Conservation (phyloP, 2,329 filamentous ascomycete genomes). For the Aspergillus floridensis region DNA sequence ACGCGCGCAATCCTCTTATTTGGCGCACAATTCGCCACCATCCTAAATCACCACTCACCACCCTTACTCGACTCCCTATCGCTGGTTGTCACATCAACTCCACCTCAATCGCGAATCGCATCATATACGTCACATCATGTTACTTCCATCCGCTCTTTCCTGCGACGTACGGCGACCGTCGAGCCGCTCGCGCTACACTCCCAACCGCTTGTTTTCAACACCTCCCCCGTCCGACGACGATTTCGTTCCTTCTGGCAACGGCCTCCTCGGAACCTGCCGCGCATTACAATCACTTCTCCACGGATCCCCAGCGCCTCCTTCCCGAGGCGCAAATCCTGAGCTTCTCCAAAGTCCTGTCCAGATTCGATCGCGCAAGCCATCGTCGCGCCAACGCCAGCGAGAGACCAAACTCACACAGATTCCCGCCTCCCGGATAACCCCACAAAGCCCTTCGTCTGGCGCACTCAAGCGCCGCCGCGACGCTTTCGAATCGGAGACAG, state of each 20-base stretch:
- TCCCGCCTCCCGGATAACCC: constrained; percentile 19
- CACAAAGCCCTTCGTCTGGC: constrained; percentile 31
- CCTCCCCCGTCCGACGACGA: constrained; percentile 37
- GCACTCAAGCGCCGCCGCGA: constrained; percentile 42
- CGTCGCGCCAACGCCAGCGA: background rate
- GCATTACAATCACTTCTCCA: constrained; percentile 43
- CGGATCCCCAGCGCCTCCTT: constrained; percentile 39
- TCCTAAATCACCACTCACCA: constrained; percentile 6
- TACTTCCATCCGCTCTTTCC: constrained; percentile 47
- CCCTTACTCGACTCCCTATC: constrained; percentile 10
- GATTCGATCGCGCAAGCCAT: constrained; percentile 30
- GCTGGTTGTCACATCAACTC: constrained; percentile 2
- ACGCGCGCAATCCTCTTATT: constrained; percentile 19
- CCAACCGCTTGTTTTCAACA: constrained; percentile 38
- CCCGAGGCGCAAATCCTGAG: constrained; percentile 33
- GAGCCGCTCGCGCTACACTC: constrained; percentile 33
- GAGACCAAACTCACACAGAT: constrained; percentile 21
- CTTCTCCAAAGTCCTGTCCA: constrained; percentile 43
- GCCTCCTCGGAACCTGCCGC: constrained; percentile 43
- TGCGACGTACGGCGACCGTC: constrained; percentile 42
- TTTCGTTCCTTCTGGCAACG: constrained; percentile 31
- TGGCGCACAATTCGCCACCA: constrained; percentile 17
- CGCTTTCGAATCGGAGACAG: constrained; percentile 20
- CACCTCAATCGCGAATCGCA: background rate
- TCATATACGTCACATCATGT: constrained; percentile 30